phyloP scores from a whole-genome alignment of 129 eudicot genomes.

The Ambrosia trifida region DNA sequence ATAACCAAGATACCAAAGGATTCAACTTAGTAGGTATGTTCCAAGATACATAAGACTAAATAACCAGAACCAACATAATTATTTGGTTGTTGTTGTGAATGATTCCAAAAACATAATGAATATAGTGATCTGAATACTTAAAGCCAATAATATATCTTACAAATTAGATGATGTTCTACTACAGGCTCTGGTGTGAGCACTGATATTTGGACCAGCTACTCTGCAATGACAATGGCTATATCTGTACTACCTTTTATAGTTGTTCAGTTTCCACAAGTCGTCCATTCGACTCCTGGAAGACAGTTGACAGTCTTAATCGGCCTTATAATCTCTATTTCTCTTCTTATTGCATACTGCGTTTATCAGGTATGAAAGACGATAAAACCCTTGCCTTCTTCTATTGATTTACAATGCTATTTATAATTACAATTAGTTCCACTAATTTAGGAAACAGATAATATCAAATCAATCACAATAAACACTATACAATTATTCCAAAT shows the following conservation, averaged over 20 bases:
- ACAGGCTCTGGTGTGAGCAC: conserved; percentile 76
- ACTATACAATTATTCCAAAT: too few species aligned
- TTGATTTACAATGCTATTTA: too few species aligned
- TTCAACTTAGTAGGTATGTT: conserved; percentile 62
- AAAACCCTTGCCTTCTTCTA: too few species aligned
- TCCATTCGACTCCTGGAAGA: conserved; percentile 62
- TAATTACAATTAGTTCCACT: too few species aligned
- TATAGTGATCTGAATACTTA: neutral
- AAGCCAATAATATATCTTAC: neutral
- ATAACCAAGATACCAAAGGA: conserved; percentile 54
- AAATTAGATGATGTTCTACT: neutral
- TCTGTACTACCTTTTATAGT: conserved; percentile 69
- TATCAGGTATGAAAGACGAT: too few species aligned
- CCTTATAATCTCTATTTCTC: conserved; percentile 49
- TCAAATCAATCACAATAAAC: too few species aligned
- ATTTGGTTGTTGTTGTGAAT: neutral
- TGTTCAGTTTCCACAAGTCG: conserved; percentile 64
- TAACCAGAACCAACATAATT: neutral
- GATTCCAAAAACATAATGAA: neutral
- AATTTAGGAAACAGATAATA: too few species aligned
- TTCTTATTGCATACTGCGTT: conserved; percentile 69
- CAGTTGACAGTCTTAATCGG: conserved; percentile 63
- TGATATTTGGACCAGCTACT: conserved; percentile 84
- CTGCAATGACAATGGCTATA: conserved; percentile 69
- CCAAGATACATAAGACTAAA: neutral